Base-by-base conservation (phyloP, 345 rosid genomes). In the Corchorus olitorius region DNA sequence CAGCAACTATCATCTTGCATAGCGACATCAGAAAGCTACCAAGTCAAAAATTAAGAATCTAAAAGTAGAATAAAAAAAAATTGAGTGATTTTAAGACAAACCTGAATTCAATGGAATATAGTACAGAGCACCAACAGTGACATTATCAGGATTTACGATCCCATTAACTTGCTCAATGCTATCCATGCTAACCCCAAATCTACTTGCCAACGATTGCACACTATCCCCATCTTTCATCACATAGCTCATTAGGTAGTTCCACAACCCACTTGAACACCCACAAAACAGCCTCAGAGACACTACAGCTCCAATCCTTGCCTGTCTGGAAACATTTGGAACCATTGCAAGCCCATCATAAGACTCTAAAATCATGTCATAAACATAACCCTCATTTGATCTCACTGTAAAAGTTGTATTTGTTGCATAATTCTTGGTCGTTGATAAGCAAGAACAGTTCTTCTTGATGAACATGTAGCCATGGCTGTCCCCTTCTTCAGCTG, bases 191-290 rank as follows among this genome's bases (percentile, higher is more conserved):
- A 93, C 91, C 58, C 99, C 98, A 75, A 95, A 95, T 80, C 93
- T 73, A 67, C 99, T 95, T 7, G 99, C 87, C 77, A 95, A 80
- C 8, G 98, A 91, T 69, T 89, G 93, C 78, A 95, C 86, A 65
- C 92, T 86, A 67, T 95, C 99, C 62, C 92, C 96, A 62, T 86
- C 93, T 78, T 59, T 83, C 62, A 92, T 65, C 75, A 95, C 92
- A 79, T 95, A 95, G 76, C 98, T 95, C 99, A 93, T 83, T 79
- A 95, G 87, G 75, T 95, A 95, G 84, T 93, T 95, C 99, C 98
- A 95, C 76, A 91, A 62, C 77, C 97, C 95, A 84, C 93, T 95
- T 2, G 99, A 95, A 77, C 99, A 95, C 37, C 98, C 97, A 79
- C 99, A 95, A 43, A 90, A 89, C 83, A 95, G 81, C 87, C 95